phyloP scores from a whole-genome alignment of 805 yeast genomes.

The Cyberlindnera subsufficiens region DNA sequence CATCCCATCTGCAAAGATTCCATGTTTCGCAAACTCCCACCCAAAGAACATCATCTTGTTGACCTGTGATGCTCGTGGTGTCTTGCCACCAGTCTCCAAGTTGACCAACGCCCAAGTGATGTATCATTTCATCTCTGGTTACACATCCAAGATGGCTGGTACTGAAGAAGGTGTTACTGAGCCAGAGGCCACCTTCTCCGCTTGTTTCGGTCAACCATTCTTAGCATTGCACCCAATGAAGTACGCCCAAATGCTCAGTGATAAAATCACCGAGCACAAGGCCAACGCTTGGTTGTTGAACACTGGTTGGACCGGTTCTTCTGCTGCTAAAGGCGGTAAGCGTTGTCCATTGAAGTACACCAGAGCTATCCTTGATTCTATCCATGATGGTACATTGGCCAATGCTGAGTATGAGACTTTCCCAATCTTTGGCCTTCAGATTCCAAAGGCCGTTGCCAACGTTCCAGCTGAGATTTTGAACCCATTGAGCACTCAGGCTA shows the following conservation, averaged over 20 bases:
- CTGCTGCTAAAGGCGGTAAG: constrained; percentile 89
- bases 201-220: constrained; percentile 99
- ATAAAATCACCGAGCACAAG: constrained; percentile 82
- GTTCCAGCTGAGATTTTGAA: constrained; percentile 84
- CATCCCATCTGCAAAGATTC: constrained; percentile 94
- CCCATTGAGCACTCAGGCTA: constrained; percentile 67
- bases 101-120: constrained; percentile 92
- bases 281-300: constrained; percentile 95
- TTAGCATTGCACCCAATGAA: constrained; percentile 96
- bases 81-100: constrained; percentile 93
- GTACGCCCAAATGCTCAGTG: constrained; percentile 93
- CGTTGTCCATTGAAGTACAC: constrained; percentile 98
- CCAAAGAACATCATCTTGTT: constrained; percentile 88
- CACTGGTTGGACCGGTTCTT: constrained; percentile 98
- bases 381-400: constrained; percentile 84
- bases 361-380: constrained; percentile 90
- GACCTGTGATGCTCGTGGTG: constrained; percentile 98
- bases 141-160: constrained; percentile 99
- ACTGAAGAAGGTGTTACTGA: constrained; percentile 98
- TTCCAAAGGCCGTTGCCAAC: constrained; percentile 69
- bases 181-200: constrained; percentile 96
- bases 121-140: constrained; percentile 98
- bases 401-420: constrained; percentile 77
- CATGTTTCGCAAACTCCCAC: constrained; percentile 84
- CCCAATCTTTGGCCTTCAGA: constrained; percentile 80